Conservation (phyloP, 2,329 filamentous ascomycete genomes). For the Fusarium tricinctum region DNA sequence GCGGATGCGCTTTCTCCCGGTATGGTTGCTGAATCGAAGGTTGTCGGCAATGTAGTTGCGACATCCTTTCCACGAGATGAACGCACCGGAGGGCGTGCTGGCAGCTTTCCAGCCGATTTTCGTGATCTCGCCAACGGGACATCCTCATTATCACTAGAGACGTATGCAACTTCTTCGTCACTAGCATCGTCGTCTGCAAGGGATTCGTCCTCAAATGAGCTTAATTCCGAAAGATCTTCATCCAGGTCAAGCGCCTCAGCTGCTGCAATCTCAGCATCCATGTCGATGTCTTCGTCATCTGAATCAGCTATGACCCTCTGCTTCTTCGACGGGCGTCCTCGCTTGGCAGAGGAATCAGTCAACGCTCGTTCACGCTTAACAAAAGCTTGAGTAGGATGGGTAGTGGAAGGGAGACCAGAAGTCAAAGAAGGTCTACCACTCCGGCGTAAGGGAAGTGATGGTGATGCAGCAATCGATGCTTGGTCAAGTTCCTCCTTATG, state of each 20-base stretch:
- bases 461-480: conserved; percentile 2
- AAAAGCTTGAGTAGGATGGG: conserved; percentile 19
- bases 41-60: not conserved
- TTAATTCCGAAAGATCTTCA: conserved; percentile 16
- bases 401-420: conserved; percentile 2
- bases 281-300: conserved; percentile 51
- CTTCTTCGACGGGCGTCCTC: conserved; percentile 51
- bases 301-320: conserved; percentile 51
- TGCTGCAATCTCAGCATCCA: conserved; percentile 53
- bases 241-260: conserved; percentile 39
- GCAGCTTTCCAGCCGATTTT: conserved; percentile 24
- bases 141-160: conserved; percentile 52
- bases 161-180: conserved; percentile 29
- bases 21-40: not conserved
- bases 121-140: conserved; percentile 37
- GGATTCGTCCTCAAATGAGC: conserved; percentile 32
- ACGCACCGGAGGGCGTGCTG: not conserved
- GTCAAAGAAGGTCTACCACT: conserved; percentile 30
- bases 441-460: conserved; percentile 30
- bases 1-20: conserved; percentile 3
- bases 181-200: conserved; percentile 40
- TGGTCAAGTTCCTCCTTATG: conserved; percentile 54
- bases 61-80: not conserved
- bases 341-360: conserved; percentile 31
- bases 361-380: conserved; percentile 49